These are phyloP conservation scores for Plectosphaerella plurivora DNA, from an alignment of 2,329 filamentous ascomycete species.

Conservation along the genomic window DNA sequence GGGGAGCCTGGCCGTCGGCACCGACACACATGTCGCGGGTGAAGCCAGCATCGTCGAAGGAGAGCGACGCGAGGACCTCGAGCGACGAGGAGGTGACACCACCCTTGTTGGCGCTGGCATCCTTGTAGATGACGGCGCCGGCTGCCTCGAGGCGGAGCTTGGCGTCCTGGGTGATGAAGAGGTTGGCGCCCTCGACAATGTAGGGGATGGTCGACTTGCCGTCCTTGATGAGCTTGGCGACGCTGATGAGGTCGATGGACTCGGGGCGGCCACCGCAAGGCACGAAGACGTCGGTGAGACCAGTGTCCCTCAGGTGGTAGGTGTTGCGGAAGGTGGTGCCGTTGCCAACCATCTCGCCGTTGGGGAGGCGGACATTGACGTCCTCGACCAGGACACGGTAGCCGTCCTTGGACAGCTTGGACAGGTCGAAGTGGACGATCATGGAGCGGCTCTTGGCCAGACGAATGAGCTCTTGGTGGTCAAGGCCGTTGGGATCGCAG, in stretches of 20 bases:
- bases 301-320: constrained; percentile 80
- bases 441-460: constrained; percentile 84
- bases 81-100: constrained; percentile 96
- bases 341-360: constrained; percentile 81
- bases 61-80: constrained; percentile 89
- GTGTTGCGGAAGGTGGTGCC: constrained; percentile 96
- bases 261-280: constrained; percentile 95
- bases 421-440: constrained; percentile 80
- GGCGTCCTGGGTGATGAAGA: constrained; percentile 98
- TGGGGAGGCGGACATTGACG: constrained; percentile 80
- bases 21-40: constrained; percentile 92
- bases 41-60: constrained; percentile 88
- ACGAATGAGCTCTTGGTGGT: constrained; percentile 77
- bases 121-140: constrained; percentile 95
- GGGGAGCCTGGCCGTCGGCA: constrained; percentile 64
- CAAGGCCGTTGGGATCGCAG: constrained; percentile 84
- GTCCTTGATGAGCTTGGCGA: constrained; percentile 81
- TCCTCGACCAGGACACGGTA: constrained; percentile 94
- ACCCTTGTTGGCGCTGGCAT: constrained; percentile 97
- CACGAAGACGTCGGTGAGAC: constrained; percentile 83
- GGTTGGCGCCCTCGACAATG: constrained; percentile 95
- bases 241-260: constrained; percentile 88
- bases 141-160: constrained; percentile 92
- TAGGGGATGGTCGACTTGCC: constrained; percentile 87
- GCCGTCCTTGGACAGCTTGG: constrained; percentile 81